phyloP scores from a whole-genome alignment of 345 rosid genomes.

The Dipteronia sinensis region DNA sequence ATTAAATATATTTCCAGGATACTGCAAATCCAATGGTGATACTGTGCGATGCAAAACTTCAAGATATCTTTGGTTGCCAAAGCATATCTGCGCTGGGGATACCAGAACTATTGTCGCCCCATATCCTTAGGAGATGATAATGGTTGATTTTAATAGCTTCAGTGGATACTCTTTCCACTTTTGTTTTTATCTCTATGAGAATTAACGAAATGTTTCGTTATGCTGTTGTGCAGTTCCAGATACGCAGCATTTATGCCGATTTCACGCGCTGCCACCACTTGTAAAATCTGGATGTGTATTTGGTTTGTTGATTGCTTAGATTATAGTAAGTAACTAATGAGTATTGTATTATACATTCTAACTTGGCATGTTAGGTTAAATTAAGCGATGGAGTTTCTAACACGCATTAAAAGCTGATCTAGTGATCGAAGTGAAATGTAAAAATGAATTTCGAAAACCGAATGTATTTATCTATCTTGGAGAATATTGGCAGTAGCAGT shows the following conservation, averaged over 20 bases:
- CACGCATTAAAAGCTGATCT: background rate
- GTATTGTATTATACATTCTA: background rate
- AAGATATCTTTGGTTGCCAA: conserved; percentile 73
- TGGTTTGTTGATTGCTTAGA: background rate
- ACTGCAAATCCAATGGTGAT: conserved; percentile 63
- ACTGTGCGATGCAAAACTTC: conserved; percentile 69
- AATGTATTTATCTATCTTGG: background rate
- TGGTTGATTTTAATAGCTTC: background rate
- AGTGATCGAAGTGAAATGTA: background rate
- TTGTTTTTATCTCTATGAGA: background rate
- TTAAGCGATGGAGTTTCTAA: background rate
- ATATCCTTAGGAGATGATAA: conserved; percentile 8
- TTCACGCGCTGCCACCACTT: background rate
- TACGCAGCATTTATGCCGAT: background rate
- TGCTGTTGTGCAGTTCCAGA: background rate
- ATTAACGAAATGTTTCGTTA: background rate
- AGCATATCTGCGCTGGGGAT: conserved; percentile 81
- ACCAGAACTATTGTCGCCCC: conserved; percentile 51
- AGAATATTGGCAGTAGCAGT: background rate
- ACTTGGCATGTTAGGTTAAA: background rate
- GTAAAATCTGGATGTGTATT: background rate
- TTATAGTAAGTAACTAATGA: background rate
- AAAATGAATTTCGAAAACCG: background rate
- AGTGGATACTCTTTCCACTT: background rate
- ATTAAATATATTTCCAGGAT: background rate